phyloP scores from a whole-genome alignment of 106 monocot species.

The Ottelia alismoides region DNA sequence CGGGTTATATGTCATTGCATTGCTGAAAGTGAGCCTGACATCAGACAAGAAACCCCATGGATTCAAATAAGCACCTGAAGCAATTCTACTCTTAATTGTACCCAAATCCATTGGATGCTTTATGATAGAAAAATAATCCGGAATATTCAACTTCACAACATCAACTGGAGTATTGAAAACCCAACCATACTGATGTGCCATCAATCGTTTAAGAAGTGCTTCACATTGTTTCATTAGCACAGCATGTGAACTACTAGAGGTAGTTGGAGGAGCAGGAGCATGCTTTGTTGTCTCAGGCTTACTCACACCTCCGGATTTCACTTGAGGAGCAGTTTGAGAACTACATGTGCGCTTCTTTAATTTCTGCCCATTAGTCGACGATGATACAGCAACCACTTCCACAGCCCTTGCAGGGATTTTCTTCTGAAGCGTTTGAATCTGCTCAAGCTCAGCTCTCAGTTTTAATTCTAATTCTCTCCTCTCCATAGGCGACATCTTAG shows the following conservation, averaged over 20 bases:
- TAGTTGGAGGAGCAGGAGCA: neutral
- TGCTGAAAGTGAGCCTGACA: conserved; percentile 16
- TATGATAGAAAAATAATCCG: conserved; percentile 18
- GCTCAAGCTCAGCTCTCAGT: conserved; percentile 10
- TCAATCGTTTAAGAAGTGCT: conserved; percentile 9
- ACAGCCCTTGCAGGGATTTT: conserved; percentile 5
- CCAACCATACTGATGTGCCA: conserved; percentile 14
- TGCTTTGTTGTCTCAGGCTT: neutral
- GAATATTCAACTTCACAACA: conserved; percentile 15
- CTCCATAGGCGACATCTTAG: conserved; percentile 10
- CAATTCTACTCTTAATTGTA: conserved; percentile 14
- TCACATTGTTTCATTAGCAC: conserved; percentile 18
- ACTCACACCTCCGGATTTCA: conserved; percentile 1
- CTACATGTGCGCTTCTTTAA: neutral
- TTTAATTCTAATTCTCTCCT: conserved; percentile 7
- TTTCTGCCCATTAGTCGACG: conserved; percentile 1
- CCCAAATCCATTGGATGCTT: conserved; percentile 28
- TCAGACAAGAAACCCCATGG: conserved; percentile 11
- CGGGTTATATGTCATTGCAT: conserved; percentile 22
- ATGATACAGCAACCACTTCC: conserved; percentile 1
- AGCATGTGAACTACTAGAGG: neutral
- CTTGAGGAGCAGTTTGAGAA: conserved; percentile 4
- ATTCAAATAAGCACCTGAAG: conserved; percentile 5
- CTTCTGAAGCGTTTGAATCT: conserved; percentile 14
- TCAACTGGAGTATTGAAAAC: conserved; percentile 22